Evolutionary conservation across 139 green algal genomes (phyloP), one percentile per base, ranked within the genome.

Genomic region (Closterium sp.): DNA sequence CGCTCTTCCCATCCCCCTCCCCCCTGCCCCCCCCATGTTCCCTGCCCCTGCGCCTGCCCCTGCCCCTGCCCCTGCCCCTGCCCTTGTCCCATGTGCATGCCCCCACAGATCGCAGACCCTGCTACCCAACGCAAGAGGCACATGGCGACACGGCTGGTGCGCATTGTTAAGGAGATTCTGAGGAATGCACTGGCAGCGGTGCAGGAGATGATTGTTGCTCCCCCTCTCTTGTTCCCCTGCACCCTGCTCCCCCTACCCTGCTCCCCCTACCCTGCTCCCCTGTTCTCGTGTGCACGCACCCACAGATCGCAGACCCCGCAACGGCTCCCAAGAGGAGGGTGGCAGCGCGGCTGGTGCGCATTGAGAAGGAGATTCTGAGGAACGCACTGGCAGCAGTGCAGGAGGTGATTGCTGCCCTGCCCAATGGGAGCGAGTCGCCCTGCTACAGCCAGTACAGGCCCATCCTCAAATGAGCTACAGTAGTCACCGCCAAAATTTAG

Each of bases 361-460:
- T 91, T 34, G 88, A 91, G 36, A 91, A 91, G 88, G 28, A 86
- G 36, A 91, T 91, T 30, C 66, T 91, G 36, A 89, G 30, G 0
- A 91, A 16, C 8, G 88, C 38, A 1, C 88, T 91, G 28, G 33
- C 76, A 30, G 7, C 64, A 10, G 38, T 91, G 28, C 38, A 69
- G 43, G 43, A 69, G 12, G 43, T 69, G 1, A 69, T 69, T 9
- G 21, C 43, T 25, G 43, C 12, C 43, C 43, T 69, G 43, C 43
- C 43, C 43, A 69, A 12, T 12, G 7, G 43, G 10, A 69, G 43
- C 9, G 43, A 69, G 43, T 12, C 43, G 0, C 43, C 43, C 1
- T 69, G 43, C 43, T 69, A 69, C 43, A 69, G 43, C 43, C 43
- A 69, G 43, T 9, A 69, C 43, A 69, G 43, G 43, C 43, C 43